Evolutionary conservation across 1,284 basidiomycete species (phyloP).

Genomic region (Papiliotrema flavescens): DNA sequence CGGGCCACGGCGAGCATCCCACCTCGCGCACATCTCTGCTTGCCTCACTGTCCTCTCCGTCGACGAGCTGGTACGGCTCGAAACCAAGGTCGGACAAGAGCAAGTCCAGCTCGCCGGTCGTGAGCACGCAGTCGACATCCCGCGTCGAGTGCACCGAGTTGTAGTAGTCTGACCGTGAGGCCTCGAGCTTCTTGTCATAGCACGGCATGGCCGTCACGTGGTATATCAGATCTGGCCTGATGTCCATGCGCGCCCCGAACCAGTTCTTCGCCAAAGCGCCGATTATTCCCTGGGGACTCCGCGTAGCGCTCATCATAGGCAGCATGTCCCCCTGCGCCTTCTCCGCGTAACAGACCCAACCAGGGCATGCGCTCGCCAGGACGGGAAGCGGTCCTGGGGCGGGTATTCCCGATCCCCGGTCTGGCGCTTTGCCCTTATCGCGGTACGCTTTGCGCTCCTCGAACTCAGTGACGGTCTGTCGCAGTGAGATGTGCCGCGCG

Average conservation of each 20-base stretch:
- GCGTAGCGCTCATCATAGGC: conserved; percentile 80
- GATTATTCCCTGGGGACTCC: conserved; percentile 92
- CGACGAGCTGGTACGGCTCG: conserved; percentile 58
- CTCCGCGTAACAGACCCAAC: conserved; percentile 99
- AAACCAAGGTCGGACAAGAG: conserved; percentile 79
- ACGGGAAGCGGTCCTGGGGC: conserved; percentile 62
- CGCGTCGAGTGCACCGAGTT: conserved; percentile 71
- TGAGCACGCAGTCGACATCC: conserved; percentile 96
- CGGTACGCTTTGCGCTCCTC: conserved; percentile 57
- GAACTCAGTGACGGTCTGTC: conserved; percentile 80
- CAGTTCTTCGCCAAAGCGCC: conserved; percentile 87
- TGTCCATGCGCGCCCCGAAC: conserved; percentile 63
- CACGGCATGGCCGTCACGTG: conserved; percentile 99
- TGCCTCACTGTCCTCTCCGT: conserved; percentile 1
- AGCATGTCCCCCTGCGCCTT: conserved; percentile 94
- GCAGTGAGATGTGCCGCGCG: conserved; percentile 78
- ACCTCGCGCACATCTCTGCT: conserved; percentile 3
- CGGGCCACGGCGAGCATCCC: conserved; percentile 56
- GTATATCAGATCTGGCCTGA: conserved; percentile 72
- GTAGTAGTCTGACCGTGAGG: conserved; percentile 86
- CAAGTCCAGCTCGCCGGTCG: conserved; percentile 88
- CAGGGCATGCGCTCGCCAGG: conserved; percentile 93
- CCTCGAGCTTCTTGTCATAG: conserved; percentile 99
- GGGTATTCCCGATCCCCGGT: conserved; percentile 1
- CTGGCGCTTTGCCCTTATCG: conserved; percentile 25